Evolutionary conservation across 139 green algal species (phyloP), one percentile per base, ranked within the genome.

Genomic region (Monoraphidium neglectum): DNA sequence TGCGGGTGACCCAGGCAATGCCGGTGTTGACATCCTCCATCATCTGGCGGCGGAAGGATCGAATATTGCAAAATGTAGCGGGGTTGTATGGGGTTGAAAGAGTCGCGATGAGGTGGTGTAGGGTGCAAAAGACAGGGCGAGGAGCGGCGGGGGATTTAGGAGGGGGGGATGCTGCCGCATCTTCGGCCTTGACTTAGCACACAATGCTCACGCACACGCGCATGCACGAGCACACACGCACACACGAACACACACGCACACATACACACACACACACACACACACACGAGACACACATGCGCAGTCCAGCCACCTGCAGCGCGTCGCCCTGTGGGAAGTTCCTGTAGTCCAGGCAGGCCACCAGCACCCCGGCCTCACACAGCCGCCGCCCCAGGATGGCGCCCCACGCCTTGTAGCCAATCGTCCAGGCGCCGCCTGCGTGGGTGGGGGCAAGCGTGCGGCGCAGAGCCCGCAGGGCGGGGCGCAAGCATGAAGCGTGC

Each of bases 341-440:
- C 13, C 94, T 75, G 86, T 98, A 98, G 84, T 98, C 95, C 16
- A 98, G 81, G 76, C 88, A 98, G 2, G 83, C 89, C 36, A 98
- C 94, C 24, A 98, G 67, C 36, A 95, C 87, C 18, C 95, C 95
- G 8, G 85, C 67, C 68, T 97, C 81, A 64, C 87, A 92, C 15
- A 98, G 84, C 43, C 92, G 80, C 64, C 88, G 73, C 2, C 77
- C 95, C 49, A 98, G 87, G 43, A 98, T 82, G 13, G 95, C 90
- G 21, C 95, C 95, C 95, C 95, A 98, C 0, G 91, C 95, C 84
- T 97, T 96, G 89, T 98, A 97, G 23, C 95, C 95, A 46, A 98
- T 98, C 1, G 90, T 97, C 93, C 94, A 98, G 1, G 93, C 93
- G 4, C 95, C 94, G 23, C 93, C 93, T 93, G 80, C 49, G 43